A percentile compares a stretch with the other conserved stretches of the same genome.
phyloP scores from a whole-genome alignment of 129 eudicot species.

The Oenanthe sinensis region DNA sequence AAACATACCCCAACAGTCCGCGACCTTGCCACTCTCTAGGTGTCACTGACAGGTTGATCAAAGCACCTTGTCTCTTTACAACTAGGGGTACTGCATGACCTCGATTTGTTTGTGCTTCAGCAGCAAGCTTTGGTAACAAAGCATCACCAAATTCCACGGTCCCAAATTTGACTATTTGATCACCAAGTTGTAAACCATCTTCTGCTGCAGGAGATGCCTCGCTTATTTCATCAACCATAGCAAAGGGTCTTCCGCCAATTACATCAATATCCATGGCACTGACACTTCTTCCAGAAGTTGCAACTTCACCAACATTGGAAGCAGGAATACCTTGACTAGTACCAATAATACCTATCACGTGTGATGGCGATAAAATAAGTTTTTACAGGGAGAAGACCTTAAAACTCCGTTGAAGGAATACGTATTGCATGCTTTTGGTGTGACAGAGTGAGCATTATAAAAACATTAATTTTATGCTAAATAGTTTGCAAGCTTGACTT shows the following conservation, averaged over 20 bases:
- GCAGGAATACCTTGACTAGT: conserved; percentile 20
- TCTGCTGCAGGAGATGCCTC: conserved; percentile 97
- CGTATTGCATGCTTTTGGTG: neutral
- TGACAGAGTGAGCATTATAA: neutral
- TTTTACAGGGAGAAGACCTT: neutral
- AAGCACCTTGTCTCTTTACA: conserved; percentile 70
- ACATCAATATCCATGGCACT: conserved; percentile 49
- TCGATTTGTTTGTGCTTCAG: conserved; percentile 73
- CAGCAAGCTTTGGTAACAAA: conserved; percentile 61
- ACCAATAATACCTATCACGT: conserved; percentile 18
- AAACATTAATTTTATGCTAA: neutral
- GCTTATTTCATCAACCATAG: conserved; percentile 82
- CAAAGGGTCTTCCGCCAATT: conserved; percentile 63
- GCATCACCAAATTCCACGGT: conserved; percentile 78
- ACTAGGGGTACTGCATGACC: conserved; percentile 52
- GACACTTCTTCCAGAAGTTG: conserved; percentile 14
- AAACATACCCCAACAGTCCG: conserved; percentile 81
- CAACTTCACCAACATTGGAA: conserved; percentile 16
- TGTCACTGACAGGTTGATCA: conserved; percentile 51
- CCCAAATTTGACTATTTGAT: conserved; percentile 84
- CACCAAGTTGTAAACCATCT: conserved; percentile 97
- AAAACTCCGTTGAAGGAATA: neutral
- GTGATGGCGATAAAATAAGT: conserved; percentile 2
- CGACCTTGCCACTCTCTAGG: conserved; percentile 95
- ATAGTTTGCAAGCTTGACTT: neutral